A percentile compares a stretch with the other conserved stretches of the same genome.
phyloP scores from a whole-genome alignment of 1,284 basidiomycete species.

The Wolfiporia cocos region DNA sequence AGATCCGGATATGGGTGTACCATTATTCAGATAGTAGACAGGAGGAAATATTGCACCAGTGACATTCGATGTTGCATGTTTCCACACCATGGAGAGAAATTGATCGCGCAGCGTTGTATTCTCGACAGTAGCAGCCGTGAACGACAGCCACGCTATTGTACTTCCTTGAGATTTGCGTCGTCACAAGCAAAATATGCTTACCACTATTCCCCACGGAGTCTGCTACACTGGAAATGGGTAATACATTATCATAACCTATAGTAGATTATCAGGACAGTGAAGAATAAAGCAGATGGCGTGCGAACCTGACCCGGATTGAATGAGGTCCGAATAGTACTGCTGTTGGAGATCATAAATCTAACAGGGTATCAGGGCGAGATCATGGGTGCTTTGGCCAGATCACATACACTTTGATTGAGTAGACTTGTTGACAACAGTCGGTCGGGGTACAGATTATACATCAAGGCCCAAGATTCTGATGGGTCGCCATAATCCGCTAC shows the following conservation, averaged over 20 bases:
- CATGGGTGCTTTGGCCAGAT: too few relatives aligned
- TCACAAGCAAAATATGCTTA: too few relatives aligned
- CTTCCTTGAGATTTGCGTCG: too few relatives aligned
- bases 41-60: constrained; percentile 15
- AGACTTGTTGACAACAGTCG: constrained; percentile 36
- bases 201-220: too few relatives aligned
- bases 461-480: constrained; percentile 48
- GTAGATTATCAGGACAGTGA: not conserved
- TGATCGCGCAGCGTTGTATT: constrained; percentile 14
- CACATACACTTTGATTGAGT: constrained; percentile 15
- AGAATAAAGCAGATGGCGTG: not conserved
- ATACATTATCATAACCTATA: too few relatives aligned
- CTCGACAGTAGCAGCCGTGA: constrained; percentile 17
- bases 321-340: constrained; percentile 9
- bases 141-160: constrained; percentile 23
- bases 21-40: constrained; percentile 12
- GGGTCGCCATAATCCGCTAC: constrained; percentile 35
- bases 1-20: constrained; percentile 4
- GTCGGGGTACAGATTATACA: constrained; percentile 65
- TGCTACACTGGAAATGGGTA: too few relatives aligned
- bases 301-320: too few relatives aligned
- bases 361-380: too few relatives aligned
- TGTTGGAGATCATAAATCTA: constrained; percentile 14
- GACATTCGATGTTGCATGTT: constrained; percentile 14
- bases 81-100: constrained; percentile 17